A percentile compares a stretch with the other conserved stretches of the same genome.
Conservation (phyloP, 1,284 basidiomycete genomes). For the Pisolithus thermaeus region DNA sequence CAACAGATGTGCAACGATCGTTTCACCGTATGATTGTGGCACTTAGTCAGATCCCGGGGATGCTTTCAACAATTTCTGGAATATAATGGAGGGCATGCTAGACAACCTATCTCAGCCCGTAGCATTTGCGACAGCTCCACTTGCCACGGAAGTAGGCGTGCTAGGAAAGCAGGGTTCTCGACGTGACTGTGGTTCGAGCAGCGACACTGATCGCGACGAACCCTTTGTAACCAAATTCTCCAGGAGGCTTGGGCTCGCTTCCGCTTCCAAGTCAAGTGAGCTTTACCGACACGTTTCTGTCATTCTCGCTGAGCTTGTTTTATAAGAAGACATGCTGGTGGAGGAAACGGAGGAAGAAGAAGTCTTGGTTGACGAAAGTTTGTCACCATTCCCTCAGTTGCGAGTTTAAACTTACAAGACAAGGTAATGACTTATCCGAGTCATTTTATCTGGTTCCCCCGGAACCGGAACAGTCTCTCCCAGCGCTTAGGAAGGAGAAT, state of each 20-base stretch:
- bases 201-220: conserved; percentile 63
- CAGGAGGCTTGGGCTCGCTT: conserved; percentile 28
- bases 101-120: conserved; percentile 79
- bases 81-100: conserved; percentile 74
- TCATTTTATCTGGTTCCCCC: conserved; percentile 72
- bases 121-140: conserved; percentile 76
- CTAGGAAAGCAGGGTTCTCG: conserved; percentile 23
- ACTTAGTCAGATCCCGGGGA: conserved; percentile 67
- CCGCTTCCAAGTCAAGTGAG: conserved; percentile 18
- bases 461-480: conserved; percentile 43
- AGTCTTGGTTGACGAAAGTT: conserved; percentile 37
- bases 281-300: not conserved
- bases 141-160: conserved; percentile 39
- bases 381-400: conserved; percentile 1
- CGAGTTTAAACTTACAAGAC: not conserved
- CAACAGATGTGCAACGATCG: conserved; percentile 7
- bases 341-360: conserved; percentile 33
- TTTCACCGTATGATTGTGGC: conserved; percentile 6
- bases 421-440: conserved; percentile 64
- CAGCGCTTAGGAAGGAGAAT: conserved; percentile 62
- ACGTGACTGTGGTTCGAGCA: conserved; percentile 48
- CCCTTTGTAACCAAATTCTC: conserved; percentile 46
- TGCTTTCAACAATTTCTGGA: conserved; percentile 82
- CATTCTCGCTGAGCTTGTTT: conserved; percentile 10
- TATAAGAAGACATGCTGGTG: conserved; percentile 15